Conservation (phyloP, 2,329 filamentous ascomycete species). For the Hyphodiscus sp. region DNA sequence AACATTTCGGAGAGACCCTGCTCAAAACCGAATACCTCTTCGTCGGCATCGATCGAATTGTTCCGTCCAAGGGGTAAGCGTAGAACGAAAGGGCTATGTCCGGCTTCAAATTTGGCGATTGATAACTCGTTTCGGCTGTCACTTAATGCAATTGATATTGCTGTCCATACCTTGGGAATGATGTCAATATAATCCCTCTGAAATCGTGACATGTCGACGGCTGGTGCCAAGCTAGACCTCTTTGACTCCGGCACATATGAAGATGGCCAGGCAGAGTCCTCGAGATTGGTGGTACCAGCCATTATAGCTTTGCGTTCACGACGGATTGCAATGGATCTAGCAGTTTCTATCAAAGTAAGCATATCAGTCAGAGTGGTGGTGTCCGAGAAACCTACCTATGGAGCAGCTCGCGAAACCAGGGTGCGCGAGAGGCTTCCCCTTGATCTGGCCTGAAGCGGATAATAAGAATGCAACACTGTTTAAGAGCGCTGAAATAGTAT, state of each 20-base stretch:
- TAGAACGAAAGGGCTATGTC: conserved; percentile 75
- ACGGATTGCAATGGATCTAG: conserved; percentile 61
- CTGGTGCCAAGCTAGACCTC: conserved; percentile 39
- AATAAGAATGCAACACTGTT: conserved; percentile 61
- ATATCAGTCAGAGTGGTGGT: background rate
- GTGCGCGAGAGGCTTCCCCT: conserved; percentile 40
- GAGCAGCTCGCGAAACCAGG: conserved; percentile 56
- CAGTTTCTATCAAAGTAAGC: conserved; percentile 45
- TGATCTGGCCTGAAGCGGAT: conserved; percentile 50
- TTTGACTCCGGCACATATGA: conserved; percentile 35
- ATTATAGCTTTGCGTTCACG: conserved; percentile 54
- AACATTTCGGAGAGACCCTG: conserved; percentile 72
- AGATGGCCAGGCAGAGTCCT: conserved; percentile 39
- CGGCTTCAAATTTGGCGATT: conserved; percentile 75
- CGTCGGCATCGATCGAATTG: conserved; percentile 71
- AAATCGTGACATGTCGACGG: conserved; percentile 55
- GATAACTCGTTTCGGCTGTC: conserved; percentile 79
- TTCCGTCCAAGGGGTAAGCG: conserved; percentile 80
- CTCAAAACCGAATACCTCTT: conserved; percentile 76
- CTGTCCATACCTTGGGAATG: conserved; percentile 75
- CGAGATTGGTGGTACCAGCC: conserved; percentile 18
- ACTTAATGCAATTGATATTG: conserved; percentile 78
- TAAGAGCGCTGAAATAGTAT: conserved; percentile 55
- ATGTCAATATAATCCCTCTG: conserved; percentile 79
- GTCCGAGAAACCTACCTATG: conserved; percentile 31